These are phyloP conservation scores for Leccinum pellstonianum DNA, from an alignment of 768 basidiomycete genomes.

Conservation along the genomic window DNA sequence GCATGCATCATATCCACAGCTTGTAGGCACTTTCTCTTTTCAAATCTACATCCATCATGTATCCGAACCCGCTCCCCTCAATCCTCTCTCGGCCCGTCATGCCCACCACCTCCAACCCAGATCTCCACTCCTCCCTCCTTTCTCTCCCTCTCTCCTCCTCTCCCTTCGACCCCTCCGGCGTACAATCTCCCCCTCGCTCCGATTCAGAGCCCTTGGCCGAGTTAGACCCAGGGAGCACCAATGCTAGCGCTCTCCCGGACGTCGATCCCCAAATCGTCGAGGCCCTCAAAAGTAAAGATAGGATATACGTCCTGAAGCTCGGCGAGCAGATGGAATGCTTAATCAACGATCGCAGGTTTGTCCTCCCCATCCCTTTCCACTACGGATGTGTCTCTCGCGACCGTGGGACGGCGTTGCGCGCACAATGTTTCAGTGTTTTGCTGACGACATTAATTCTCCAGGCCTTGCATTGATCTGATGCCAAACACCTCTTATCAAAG, in stretches of 20 bases:
- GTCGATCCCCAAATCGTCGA: conserved; percentile 81
- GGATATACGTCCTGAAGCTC: conserved; percentile 85
- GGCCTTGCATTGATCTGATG: conserved; percentile 61
- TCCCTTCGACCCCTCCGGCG: conserved; percentile 9
- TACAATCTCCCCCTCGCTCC: conserved; percentile 20
- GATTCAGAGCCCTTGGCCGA: conserved; percentile 31
- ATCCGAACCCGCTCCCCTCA: conserved; percentile 11
- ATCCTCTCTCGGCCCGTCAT: conserved; percentile 13
- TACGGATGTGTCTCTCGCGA: conserved; percentile 1
- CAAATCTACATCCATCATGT: conserved; percentile 7
- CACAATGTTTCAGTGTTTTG: conserved; percentile 1
- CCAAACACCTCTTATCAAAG: conserved; percentile 82
- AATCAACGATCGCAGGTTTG: conserved; percentile 72
- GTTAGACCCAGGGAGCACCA: conserved; percentile 27
- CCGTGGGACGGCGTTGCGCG: conserved; percentile 4
- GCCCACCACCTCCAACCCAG: conserved; percentile 9
- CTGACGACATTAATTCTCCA: conserved; percentile 35
- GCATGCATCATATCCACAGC: conserved; percentile 24
- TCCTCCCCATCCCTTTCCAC: conserved; percentile 13
- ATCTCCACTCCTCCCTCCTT: conserved; percentile 5
- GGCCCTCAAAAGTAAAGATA: conserved; percentile 84
- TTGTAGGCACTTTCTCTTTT: conserved; percentile 4
- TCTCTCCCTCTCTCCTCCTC: conserved; percentile 7
- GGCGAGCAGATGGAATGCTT: conserved; percentile 82
- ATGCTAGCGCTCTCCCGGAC: conserved; percentile 37